These are phyloP conservation scores for Brassica cretica DNA, from an alignment of 345 rosid genomes.

Conservation along the genomic window DNA sequence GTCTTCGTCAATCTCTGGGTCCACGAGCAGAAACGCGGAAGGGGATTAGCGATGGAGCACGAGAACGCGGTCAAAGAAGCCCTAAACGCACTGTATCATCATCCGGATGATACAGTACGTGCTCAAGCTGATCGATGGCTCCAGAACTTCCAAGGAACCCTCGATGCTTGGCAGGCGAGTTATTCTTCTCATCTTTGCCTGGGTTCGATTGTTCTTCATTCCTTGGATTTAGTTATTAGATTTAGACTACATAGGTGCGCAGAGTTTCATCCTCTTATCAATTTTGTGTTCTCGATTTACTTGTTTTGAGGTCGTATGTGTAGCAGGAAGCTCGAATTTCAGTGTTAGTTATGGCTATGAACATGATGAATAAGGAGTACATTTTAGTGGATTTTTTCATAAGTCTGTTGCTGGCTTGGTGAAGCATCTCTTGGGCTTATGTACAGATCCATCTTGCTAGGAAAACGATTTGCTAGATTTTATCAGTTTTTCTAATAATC, in stretches of 20 bases:
- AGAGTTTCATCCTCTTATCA: conserved; percentile 14
- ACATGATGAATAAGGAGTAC: neutral
- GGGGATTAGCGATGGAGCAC: conserved; percentile 58
- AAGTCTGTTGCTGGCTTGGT: neutral
- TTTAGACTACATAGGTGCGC: neutral
- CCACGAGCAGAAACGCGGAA: neutral
- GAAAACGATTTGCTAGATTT: neutral
- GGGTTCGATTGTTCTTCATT: conserved; percentile 23
- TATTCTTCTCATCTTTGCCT: neutral
- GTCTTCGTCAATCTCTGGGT: conserved; percentile 19
- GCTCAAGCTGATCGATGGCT: conserved; percentile 92
- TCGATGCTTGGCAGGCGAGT: conserved; percentile 97
- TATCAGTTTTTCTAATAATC: neutral
- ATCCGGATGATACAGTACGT: conserved; percentile 85
- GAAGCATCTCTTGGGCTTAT: conserved; percentile 3
- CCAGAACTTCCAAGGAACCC: conserved; percentile 85
- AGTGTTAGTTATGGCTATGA: neutral
- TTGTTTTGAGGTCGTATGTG: neutral
- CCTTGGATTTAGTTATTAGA: neutral
- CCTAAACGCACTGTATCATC: conserved; percentile 95
- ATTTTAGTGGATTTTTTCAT: neutral
- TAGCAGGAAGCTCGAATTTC: conserved; percentile 8
- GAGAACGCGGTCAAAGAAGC: conserved; percentile 93
- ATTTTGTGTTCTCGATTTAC: neutral
- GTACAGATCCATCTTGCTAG: conserved; percentile 21